A percentile compares a stretch with the other conserved stretches of the same genome.
Evolutionary conservation across 2,329 filamentous ascomycete genomes (phyloP).

Genomic region (Pseudopithomyces maydicus): DNA sequence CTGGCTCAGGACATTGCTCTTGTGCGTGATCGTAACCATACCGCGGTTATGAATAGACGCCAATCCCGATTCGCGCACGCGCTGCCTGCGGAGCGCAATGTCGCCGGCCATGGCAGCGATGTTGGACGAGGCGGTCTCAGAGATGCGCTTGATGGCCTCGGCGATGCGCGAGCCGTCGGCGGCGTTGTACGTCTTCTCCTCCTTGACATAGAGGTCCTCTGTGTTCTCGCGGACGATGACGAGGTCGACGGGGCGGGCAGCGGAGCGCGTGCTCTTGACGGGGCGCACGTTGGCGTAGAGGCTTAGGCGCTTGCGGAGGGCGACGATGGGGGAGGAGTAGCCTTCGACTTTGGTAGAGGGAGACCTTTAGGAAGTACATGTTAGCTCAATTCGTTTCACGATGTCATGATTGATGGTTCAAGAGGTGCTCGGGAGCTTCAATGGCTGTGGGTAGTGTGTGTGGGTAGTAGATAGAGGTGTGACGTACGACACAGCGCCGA

Average conservation of each 20-base stretch:
- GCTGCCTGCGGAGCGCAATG: slow-evolving; percentile 85
- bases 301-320: slow-evolving; percentile 90
- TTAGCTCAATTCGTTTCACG: neutral
- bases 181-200: slow-evolving; percentile 82
- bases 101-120: slow-evolving; percentile 95
- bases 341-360: slow-evolving; percentile 88
- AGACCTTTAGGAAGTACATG: slow-evolving; percentile 62
- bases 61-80: slow-evolving; percentile 68
- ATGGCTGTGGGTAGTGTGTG: no score
- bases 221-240: slow-evolving; percentile 99
- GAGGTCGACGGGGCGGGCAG: slow-evolving; percentile 77
- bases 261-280: slow-evolving; percentile 79
- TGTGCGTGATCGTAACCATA: slow-evolving; percentile 95
- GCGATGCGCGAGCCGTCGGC: slow-evolving; percentile 80
- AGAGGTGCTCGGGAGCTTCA: neutral
- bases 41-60: slow-evolving; percentile 69
- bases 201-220: slow-evolving; percentile 97
- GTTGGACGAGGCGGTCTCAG: slow-evolving; percentile 78
- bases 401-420: neutral
- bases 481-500: slow-evolving; percentile 80
- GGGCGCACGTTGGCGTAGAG: slow-evolving; percentile 97
- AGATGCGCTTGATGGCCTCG: slow-evolving; percentile 97
- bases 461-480: no score
- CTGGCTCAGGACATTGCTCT: slow-evolving; percentile 95
- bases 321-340: slow-evolving; percentile 96